Conservation (phyloP, 139 green algal genomes). For the Chlamydomonas sp. region DNA sequence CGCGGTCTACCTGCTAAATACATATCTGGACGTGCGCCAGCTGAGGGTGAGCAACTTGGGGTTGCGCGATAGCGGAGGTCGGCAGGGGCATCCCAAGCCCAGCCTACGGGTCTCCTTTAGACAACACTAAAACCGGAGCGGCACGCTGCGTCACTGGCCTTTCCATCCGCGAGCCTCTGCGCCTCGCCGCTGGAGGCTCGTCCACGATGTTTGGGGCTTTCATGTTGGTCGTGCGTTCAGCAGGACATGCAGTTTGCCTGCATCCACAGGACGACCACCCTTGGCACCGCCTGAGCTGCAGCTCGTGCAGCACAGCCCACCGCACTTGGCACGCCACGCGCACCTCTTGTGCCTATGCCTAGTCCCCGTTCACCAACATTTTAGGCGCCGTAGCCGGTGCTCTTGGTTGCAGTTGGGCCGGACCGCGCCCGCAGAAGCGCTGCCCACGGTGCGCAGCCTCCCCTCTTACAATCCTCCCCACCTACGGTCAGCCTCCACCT, state of each 20-base stretch:
- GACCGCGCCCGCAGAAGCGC: too few relatives aligned
- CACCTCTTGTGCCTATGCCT: too few relatives aligned
- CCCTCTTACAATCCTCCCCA: too few relatives aligned
- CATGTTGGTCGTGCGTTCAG: too few relatives aligned
- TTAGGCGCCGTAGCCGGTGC: neutral
- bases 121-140: neutral
- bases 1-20: constrained; percentile 61
- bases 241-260: too few relatives aligned
- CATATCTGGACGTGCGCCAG: constrained; percentile 69
- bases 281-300: neutral
- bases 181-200: neutral
- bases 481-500: too few relatives aligned
- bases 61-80: neutral
- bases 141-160: too few relatives aligned
- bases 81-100: neutral
- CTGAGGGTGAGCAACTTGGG: constrained; percentile 35
- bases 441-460: too few relatives aligned
- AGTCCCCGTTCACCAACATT: neutral
- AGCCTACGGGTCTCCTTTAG: neutral
- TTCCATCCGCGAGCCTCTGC: neutral
- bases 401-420: neutral
- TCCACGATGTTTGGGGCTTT: neutral
- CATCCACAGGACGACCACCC: too few relatives aligned
- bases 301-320: neutral
- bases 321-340: neutral